These are phyloP conservation scores for Hansenula lynferdii DNA, from an alignment of 1,139 yeast species.

Conservation along the genomic window DNA sequence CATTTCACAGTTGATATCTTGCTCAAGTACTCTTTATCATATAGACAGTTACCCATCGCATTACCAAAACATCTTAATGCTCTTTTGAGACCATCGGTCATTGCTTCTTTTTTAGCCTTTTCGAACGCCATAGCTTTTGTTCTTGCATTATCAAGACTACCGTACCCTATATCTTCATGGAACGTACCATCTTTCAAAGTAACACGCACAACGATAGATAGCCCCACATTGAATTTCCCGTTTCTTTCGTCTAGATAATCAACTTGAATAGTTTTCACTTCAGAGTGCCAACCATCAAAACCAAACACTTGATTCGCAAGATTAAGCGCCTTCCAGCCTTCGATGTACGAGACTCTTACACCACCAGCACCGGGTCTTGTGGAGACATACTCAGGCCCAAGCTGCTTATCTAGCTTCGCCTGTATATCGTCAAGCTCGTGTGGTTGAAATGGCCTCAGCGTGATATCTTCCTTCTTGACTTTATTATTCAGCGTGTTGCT, in stretches of 20 bases:
- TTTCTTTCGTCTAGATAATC: slow-evolving; percentile 65
- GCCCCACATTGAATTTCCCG: slow-evolving; percentile 52
- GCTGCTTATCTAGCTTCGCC: slow-evolving; percentile 46
- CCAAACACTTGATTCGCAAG: slow-evolving; percentile 80
- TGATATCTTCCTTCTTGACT: slow-evolving; percentile 5
- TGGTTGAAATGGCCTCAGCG: slow-evolving; percentile 15
- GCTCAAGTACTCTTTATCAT: slow-evolving; percentile 60
- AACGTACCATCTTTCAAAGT: slow-evolving; percentile 70
- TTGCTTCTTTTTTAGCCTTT: slow-evolving; percentile 76
- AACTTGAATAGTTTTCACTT: slow-evolving; percentile 57
- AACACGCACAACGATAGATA: slow-evolving; percentile 67
- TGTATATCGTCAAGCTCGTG: slow-evolving; percentile 27
- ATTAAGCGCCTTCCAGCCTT: slow-evolving; percentile 78
- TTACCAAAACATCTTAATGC: slow-evolving; percentile 77
- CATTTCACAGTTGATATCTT: slow-evolving; percentile 45
- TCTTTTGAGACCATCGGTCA: slow-evolving; percentile 75
- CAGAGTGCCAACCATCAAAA: slow-evolving; percentile 77
- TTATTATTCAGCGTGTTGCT: slow-evolving; percentile 2
- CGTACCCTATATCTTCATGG: slow-evolving; percentile 81
- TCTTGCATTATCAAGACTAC: slow-evolving; percentile 68
- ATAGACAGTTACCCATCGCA: slow-evolving; percentile 74
- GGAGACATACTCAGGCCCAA: slow-evolving; percentile 91
- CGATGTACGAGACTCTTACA: slow-evolving; percentile 61
- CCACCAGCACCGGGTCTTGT: slow-evolving; percentile 78
- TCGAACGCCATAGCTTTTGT: slow-evolving; percentile 73